Conservation (phyloP, 352 stramenopile genomes). For the Globisporangium ultimum region DNA sequence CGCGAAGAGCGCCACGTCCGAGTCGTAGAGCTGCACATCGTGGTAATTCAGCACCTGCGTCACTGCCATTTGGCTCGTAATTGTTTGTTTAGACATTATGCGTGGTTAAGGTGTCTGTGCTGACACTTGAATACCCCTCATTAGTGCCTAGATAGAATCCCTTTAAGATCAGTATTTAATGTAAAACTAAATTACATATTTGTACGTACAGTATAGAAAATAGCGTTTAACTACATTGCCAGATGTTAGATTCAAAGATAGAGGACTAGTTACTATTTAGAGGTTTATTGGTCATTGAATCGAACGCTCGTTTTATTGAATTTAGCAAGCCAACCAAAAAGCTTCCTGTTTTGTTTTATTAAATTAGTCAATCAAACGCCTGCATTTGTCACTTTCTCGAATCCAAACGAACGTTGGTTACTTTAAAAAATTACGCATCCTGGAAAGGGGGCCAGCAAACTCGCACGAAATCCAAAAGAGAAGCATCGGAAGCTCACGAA, state of each 20-base stretch:
- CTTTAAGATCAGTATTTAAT: too few species aligned
- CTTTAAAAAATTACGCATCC: not conserved
- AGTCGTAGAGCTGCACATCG: constrained; percentile 79
- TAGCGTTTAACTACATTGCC: too few species aligned
- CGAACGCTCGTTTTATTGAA: not conserved
- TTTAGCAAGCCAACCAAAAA: too few species aligned
- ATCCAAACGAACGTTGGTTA: constrained; percentile 8
- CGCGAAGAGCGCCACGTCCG: constrained; percentile 70
- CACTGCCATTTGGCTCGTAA: constrained; percentile 20
- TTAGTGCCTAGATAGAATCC: too few species aligned
- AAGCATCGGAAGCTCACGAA: constrained; percentile 9
- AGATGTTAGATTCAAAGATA: too few species aligned
- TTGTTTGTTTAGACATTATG: too few species aligned
- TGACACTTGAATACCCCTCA: too few species aligned
- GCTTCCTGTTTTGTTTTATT: too few species aligned
- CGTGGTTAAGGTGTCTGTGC: too few species aligned
- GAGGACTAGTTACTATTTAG: too few species aligned
- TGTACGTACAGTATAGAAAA: too few species aligned
- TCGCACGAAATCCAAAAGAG: constrained; percentile 6
- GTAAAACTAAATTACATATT: too few species aligned
- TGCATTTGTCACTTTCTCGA: not conserved
- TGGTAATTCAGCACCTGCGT: constrained; percentile 72
- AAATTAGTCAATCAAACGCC: not conserved
- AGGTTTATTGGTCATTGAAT: not conserved
- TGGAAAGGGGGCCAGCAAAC: not conserved